Evolutionary conservation across 352 stramenopile species (phyloP).

Genomic region (Aphanomyces astaci): DNA sequence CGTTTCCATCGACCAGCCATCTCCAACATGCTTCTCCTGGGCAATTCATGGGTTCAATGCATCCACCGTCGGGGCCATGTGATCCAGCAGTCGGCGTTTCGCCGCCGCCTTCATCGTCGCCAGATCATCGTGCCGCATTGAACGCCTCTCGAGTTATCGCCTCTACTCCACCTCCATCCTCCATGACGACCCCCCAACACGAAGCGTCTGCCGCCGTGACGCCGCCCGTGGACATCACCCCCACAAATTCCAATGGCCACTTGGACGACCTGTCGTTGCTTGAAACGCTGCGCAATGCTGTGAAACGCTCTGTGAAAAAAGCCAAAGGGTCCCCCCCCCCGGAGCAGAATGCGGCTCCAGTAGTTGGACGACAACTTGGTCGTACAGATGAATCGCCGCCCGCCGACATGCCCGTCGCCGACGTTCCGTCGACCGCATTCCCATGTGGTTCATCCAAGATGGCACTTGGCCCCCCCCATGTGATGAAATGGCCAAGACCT

Average conservation of each 20-base stretch:
- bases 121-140: too few relatives aligned
- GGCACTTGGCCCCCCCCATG: conserved; percentile 20
- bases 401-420: neutral
- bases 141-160: too few relatives aligned
- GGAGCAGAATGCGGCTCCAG: too few relatives aligned
- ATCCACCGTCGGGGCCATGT: too few relatives aligned
- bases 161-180: neutral
- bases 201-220: neutral
- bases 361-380: too few relatives aligned
- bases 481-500: neutral
- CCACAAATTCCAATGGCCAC: conserved; percentile 16
- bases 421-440: neutral
- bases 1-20: conserved; percentile 3
- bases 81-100: too few relatives aligned
- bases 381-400: too few relatives aligned
- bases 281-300: conserved; percentile 56
- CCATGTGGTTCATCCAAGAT: neutral
- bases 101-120: neutral
- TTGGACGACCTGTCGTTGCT: conserved; percentile 39
- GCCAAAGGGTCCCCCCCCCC: conserved; percentile 23
- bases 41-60: neutral
- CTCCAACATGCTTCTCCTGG: conserved; percentile 9
- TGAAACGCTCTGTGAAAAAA: conserved; percentile 45
- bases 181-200: too few relatives aligned
- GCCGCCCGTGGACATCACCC: neutral